Conservation (phyloP, 176 grass and related monocot genomes). For the Cocos nucifera region DNA sequence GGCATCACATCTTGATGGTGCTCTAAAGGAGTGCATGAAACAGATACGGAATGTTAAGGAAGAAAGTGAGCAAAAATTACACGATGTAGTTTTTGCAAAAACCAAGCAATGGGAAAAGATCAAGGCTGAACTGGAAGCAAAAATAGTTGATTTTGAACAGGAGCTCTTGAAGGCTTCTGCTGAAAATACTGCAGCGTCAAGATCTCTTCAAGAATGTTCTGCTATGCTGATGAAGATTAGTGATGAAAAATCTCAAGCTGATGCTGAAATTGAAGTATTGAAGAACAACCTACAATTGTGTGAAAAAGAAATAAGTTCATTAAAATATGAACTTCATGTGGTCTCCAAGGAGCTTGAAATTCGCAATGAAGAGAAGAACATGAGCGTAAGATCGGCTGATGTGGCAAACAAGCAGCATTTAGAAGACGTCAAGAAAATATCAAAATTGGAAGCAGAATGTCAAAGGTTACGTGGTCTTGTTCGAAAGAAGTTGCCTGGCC, state of each 20-base stretch:
- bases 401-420: conserved; percentile 83
- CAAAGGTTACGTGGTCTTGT: conserved; percentile 97
- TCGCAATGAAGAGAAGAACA: conserved; percentile 97
- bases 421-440: conserved; percentile 94
- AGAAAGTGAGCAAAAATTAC: conserved; percentile 97
- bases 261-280: conserved; percentile 86
- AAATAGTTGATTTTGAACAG: conserved; percentile 75
- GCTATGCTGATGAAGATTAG: conserved; percentile 75
- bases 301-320: conserved; percentile 82
- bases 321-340: conserved; percentile 93
- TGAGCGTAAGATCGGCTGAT: conserved; percentile 93
- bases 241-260: conserved; percentile 75
- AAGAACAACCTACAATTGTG: conserved; percentile 64
- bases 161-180: conserved; percentile 76
- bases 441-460: conserved; percentile 94
- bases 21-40: conserved; percentile 99
- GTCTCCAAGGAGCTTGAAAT: conserved; percentile 95
- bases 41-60: conserved; percentile 93
- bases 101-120: conserved; percentile 94
- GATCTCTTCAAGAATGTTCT: conserved; percentile 68
- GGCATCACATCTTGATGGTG: conserved; percentile 83
- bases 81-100: conserved; percentile 92
- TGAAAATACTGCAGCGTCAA: conserved; percentile 81
- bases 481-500: conserved; percentile 93
- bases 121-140: conserved; percentile 77